These are phyloP conservation scores for Cercospora beticola DNA, from an alignment of 2,329 filamentous ascomycete genomes.

Conservation along the genomic window DNA sequence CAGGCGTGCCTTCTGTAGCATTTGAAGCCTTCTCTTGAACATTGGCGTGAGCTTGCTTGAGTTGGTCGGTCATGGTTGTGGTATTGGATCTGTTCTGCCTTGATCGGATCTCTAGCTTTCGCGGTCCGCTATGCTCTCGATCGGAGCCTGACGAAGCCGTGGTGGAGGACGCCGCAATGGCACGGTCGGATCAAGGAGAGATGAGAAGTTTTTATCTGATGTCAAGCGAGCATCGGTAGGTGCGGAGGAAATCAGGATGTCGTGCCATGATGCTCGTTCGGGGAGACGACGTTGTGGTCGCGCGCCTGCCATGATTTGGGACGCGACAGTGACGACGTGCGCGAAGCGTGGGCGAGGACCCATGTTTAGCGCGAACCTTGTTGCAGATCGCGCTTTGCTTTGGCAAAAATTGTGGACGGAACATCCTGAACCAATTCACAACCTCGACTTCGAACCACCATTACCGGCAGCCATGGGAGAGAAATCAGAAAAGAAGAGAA, in stretches of 20 bases:
- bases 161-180: slow-evolving; percentile 13
- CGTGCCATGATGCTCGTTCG: slow-evolving; percentile 2
- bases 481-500: slow-evolving; percentile 52
- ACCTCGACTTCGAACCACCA: background rate
- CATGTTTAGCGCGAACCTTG: background rate
- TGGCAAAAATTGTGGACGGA: slow-evolving; percentile 2
- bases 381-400: slow-evolving; percentile 7
- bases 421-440: background rate
- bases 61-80: slow-evolving; percentile 30
- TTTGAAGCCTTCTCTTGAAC: slow-evolving; percentile 25
- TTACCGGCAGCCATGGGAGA: slow-evolving; percentile 29
- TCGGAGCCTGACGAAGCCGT: slow-evolving; percentile 23
- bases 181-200: background rate
- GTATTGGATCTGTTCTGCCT: slow-evolving; percentile 19
- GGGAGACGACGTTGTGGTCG: slow-evolving; percentile 10
- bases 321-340: slow-evolving; percentile 8
- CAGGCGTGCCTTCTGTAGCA: slow-evolving; percentile 25
- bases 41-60: slow-evolving; percentile 20
- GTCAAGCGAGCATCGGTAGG: background rate
- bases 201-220: background rate
- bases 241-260: background rate
- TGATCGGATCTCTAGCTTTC: slow-evolving; percentile 33
- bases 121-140: slow-evolving; percentile 25
- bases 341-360: background rate
- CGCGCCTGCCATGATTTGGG: slow-evolving; percentile 10